Evolutionary conservation across 768 basidiomycete genomes (phyloP), one percentile per base, ranked within the genome.

Genomic region (Lyophyllum decastes): DNA sequence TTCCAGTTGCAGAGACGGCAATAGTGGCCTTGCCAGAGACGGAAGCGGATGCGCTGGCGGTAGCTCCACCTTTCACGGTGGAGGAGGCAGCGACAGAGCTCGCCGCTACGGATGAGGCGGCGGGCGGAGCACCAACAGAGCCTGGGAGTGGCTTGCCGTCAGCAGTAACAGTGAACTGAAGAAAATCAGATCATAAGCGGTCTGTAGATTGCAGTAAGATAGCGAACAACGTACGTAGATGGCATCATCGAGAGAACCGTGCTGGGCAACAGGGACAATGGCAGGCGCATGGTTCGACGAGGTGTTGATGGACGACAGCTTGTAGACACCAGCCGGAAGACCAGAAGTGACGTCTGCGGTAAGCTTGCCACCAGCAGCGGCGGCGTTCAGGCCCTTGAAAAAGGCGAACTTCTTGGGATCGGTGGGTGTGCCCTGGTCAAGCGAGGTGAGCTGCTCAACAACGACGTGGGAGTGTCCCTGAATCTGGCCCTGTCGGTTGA

Each of bases 361-460:
- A 11, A 85, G 72, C 4, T 78, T 60, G 11, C 83, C 85, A 70
- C 83, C 82, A 30, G 63, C 63, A 38, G 83, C 84, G 10, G 73
- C 78, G 24, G 74, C 74, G 58, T 76, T 82, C 59, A 76, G 72
- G 62, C 75, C 87, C 80, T 85, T 84, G 83, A 89, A 88, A 76
- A 88, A 88, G 26, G 74, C 76, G 62, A 89, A 88, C 46, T 71
- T 72, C 54, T 67, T 73, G 5, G 85, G 80, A 67, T 87, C 75
- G 34, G 77, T 75, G 30, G 77, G 66, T 1, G 66, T 65, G n/a
- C 78, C 78, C 55, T 77, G 72, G n/a, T 67, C 67, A 22, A 67
- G 50, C 4, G 64, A 57, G 41, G 54, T 54, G 46, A 64, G 60
- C 26, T 49, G 47, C 35, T 82, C 75, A 63, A 83, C 70, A 59